Base-by-base conservation (phyloP, 306 rosid genomes). In the Inga oerstediana region DNA sequence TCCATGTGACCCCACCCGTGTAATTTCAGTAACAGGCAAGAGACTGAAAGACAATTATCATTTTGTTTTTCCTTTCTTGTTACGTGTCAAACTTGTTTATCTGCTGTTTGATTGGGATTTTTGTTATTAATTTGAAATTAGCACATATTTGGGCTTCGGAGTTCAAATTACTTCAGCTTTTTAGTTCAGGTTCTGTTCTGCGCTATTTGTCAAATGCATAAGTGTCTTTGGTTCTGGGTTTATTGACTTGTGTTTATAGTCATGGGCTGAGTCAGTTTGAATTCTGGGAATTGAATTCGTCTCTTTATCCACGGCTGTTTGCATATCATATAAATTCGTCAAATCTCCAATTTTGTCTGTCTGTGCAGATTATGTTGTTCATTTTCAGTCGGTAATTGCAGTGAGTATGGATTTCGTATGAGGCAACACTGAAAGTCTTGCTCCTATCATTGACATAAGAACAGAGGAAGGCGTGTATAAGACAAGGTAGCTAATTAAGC, bases 331-430 rank as follows among this genome's bases (percentile, higher is more conserved):
- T 59, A 30, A 8, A 24, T 89, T n/a, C 22, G 4, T 76, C 24
- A 83, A 84, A 61, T 82, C 51, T 86, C 71, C 62, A 83, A 45
- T 76, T 81, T 81, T 71, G 14, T 14, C 78, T 76, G 48, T 7
- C 13, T 80, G 41, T 84, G 15, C 87, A 84, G 86, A 77, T 89
- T 88, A 37, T 82, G 14, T 67, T 22, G 74, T 41, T 79, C 78
- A 81, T 54, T 20, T 80, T 84, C 70, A 69, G 62, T 83, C 75
- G 61, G 24, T 78, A 74, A 88, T 84, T 82, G 76, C 44, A 80
- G 14, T 82, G 51, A 72, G 54, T 51, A 61, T 75, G 81, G 75
- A 73, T 64, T 85, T 84, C 82, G 67, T 82, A 88, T 90, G 87
- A 85, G 85, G 72, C 85, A 59, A 72, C 51, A n/a, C 77, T 56